These are phyloP conservation scores for Ruellia speciosa DNA, from an alignment of 305 asterid species.

Conservation along the genomic window DNA sequence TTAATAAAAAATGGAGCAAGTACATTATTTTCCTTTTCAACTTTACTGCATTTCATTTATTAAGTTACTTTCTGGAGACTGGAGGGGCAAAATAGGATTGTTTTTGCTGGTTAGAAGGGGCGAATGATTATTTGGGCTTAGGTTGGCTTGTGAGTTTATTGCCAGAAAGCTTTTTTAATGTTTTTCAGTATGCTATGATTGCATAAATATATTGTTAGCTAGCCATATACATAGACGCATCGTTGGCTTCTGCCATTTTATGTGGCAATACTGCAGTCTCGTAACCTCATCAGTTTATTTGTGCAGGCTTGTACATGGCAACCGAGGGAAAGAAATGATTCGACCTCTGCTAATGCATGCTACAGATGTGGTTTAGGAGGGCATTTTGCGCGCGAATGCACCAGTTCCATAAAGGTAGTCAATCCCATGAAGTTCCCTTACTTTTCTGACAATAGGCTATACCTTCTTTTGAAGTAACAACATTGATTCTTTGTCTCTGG, in stretches of 20 bases:
- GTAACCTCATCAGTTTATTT: background rate
- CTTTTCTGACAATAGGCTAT: too few species aligned
- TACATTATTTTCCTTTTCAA: too few species aligned
- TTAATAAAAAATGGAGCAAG: too few species aligned
- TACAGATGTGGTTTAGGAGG: slow-evolving; percentile 71
- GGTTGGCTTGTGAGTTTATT: too few species aligned
- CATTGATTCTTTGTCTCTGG: background rate
- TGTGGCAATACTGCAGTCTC: background rate
- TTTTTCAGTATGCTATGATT: background rate
- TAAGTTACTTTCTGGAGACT: too few species aligned
- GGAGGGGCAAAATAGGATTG: too few species aligned
- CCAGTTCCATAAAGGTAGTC: slow-evolving; percentile 38
- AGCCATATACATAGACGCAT: background rate
- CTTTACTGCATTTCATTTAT: too few species aligned
- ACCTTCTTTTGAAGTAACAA: too few species aligned
- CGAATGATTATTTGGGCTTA: too few species aligned
- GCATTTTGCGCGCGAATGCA: slow-evolving; percentile 93
- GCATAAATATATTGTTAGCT: background rate
- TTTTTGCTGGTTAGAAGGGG: too few species aligned
- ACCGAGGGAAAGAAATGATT: slow-evolving; percentile 18
- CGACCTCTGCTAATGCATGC: slow-evolving; percentile 41
- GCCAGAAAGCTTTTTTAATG: background rate
- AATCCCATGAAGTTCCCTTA: too few species aligned
- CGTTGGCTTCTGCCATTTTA: background rate
- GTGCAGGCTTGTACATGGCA: slow-evolving; percentile 65